A percentile compares a stretch with the other conserved stretches of the same genome.
Conservation (phyloP, 805 yeast species). For the Myxozyma udenii region DNA sequence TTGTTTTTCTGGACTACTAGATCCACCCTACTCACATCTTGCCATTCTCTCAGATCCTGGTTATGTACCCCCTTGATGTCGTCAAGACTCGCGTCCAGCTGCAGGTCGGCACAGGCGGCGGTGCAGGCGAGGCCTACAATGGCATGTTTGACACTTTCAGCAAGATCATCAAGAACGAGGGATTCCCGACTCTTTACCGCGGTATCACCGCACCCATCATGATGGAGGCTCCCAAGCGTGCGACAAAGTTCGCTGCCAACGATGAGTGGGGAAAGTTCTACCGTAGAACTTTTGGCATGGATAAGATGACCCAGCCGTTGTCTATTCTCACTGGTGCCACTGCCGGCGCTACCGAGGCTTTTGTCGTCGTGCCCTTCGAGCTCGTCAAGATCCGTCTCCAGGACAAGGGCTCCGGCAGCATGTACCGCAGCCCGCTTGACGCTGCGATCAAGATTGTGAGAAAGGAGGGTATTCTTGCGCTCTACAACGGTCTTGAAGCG, state of each 20-base stretch:
- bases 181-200: conserved; percentile 75
- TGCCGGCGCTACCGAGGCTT: conserved; percentile 96
- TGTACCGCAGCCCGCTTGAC: conserved; percentile 79
- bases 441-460: conserved; percentile 70
- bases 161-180: conserved; percentile 84
- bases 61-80: conserved; percentile 89
- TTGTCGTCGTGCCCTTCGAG: conserved; percentile 97
- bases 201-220: conserved; percentile 95
- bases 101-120: conserved; percentile 54
- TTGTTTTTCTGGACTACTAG: background rate
- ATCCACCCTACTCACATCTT: background rate
- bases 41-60: conserved; percentile 48
- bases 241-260: conserved; percentile 96
- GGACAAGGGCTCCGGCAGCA: conserved; percentile 63
- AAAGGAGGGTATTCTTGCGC: conserved; percentile 73
- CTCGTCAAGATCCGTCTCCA: conserved; percentile 92
- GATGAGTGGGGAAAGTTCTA: conserved; percentile 93
- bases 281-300: conserved; percentile 64
- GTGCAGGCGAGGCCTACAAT: conserved; percentile 59
- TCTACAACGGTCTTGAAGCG: conserved; percentile 94
- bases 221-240: conserved; percentile 99
- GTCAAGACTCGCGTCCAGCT: conserved; percentile 89
- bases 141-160: conserved; percentile 82
- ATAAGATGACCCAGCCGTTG: conserved; percentile 70
- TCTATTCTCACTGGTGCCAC: conserved; percentile 94